phyloP scores from a whole-genome alignment of 2,329 filamentous ascomycete species.

The Monilinia fructigena region DNA sequence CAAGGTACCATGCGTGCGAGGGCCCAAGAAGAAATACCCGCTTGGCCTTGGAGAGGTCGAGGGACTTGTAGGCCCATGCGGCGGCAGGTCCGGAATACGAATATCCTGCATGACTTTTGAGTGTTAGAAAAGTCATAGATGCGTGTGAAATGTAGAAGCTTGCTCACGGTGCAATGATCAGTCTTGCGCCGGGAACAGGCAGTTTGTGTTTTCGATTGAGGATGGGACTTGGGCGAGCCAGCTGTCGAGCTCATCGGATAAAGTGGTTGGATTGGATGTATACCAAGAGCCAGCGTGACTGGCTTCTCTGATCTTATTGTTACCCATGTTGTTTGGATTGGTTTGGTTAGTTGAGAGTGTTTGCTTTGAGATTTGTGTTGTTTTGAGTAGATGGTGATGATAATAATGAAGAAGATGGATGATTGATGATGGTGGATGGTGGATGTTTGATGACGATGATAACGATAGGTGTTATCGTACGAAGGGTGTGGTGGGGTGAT shows the following conservation, averaged over 20 bases:
- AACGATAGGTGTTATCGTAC: too few relatives aligned
- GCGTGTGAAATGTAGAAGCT: conserved; percentile 12
- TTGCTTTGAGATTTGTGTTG: background rate
- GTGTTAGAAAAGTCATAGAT: background rate
- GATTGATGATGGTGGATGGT: too few relatives aligned
- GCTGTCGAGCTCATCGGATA: conserved; percentile 68
- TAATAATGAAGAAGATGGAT: background rate
- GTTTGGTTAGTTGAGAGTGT: background rate
- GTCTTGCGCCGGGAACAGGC: conserved; percentile 71
- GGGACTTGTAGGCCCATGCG: conserved; percentile 88
- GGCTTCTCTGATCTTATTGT: conserved; percentile 50
- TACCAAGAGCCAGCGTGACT: conserved; percentile 92
- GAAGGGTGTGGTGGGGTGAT: too few relatives aligned
- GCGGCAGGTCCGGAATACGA: conserved; percentile 87
- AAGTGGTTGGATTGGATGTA: conserved; percentile 54
- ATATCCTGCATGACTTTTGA: conserved; percentile 83
- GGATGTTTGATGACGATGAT: background rate
- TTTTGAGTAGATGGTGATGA: background rate
- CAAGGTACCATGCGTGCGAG: conserved; percentile 82
- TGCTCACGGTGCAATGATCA: conserved; percentile 90
- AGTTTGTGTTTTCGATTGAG: conserved; percentile 58
- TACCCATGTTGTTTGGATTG: conserved; percentile 32
- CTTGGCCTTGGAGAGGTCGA: conserved; percentile 75
- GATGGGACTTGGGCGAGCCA: conserved; percentile 73
- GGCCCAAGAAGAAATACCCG: conserved; percentile 90